Percentiles rank a stretch among this genome's conserved stretches.
Evolutionary conservation across 257 asterid species (phyloP).

Genomic region (Rhazya stricta): DNA sequence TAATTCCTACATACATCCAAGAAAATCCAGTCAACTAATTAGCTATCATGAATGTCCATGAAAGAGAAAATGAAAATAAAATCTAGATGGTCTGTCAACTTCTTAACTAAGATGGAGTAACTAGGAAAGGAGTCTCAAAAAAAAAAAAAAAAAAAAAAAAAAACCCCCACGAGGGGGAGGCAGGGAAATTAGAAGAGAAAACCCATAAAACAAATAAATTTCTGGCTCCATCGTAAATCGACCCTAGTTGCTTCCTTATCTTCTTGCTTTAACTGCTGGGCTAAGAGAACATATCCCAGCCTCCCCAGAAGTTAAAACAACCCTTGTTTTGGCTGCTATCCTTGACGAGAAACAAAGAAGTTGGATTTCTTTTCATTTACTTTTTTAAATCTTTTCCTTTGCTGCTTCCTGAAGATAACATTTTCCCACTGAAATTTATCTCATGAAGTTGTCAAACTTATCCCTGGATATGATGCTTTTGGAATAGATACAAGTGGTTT

Average conservation of each 20-base stretch:
- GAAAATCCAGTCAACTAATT: not conserved
- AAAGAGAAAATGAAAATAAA: constrained; percentile 12
- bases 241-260: no score
- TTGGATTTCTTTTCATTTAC: not conserved
- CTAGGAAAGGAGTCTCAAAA: no score
- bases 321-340: not conserved
- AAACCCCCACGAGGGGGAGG: no score
- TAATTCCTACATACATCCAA: no score
- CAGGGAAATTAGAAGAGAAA: no score
- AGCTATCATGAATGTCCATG: constrained; percentile 20
- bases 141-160: no score
- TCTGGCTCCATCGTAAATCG: no score
- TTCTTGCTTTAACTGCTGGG: not conserved
- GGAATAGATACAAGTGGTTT: not conserved
- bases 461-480: not conserved
- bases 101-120: no score
- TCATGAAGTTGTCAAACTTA: not conserved
- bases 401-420: not conserved
- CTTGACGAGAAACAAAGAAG: not conserved
- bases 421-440: not conserved
- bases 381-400: not conserved
- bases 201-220: no score
- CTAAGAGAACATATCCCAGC: not conserved
- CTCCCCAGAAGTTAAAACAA: not conserved
- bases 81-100: constrained; percentile 22